Base-by-base conservation (phyloP, 768 basidiomycete species). In the Suillus ampliporus region DNA sequence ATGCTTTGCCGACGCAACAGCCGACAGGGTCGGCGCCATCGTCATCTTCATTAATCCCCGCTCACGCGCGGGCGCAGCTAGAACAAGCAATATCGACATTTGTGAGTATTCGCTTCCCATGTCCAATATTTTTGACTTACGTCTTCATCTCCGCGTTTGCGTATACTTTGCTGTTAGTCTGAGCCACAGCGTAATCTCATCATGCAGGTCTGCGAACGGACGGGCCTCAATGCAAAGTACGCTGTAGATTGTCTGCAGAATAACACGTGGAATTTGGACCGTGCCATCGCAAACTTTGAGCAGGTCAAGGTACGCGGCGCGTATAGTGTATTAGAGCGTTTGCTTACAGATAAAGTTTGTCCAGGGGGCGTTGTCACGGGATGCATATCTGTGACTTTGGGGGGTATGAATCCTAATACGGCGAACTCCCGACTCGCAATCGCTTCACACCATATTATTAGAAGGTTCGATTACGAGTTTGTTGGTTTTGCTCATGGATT, bases 231-330 rank as follows among this genome's bases (percentile, higher is more conserved):
- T 64, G 84, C 85, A 17, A 83, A 85, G 67, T 97, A 87, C 69
- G 85, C 94, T 7, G 78, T 90, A n/a, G 89, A 97, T 63, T 98
- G 97, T 72, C 75, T 99, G 63, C 81, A 86, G 67, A 88, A 87
- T 54, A 97, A 96, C 71, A 86, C 79, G 9, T 99, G 95, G 95
- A 86, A 95, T 71, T 68, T 92, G 57, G 87, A 88, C 50, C 82
- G 83, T 62, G 97, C 97, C 0, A 71, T 94, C 28, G 83, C 84
- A 56, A 96, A 97, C 71, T 99, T 95, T 75, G 88, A 94, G 70
- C 83, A 91, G 73, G 91, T 98, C 69, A 92, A 91, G 86, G 92
- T 92, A 66, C 62, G 87, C 78, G 58, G 56, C 4, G 2, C 28
- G 53, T 21, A 14, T 14, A 48, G 57, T 56, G 62, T 40, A 58